A percentile compares a stretch with the other conserved stretches of the same genome.
phyloP scores from a whole-genome alignment of 345 rosid species.

The Theobroma cacao region DNA sequence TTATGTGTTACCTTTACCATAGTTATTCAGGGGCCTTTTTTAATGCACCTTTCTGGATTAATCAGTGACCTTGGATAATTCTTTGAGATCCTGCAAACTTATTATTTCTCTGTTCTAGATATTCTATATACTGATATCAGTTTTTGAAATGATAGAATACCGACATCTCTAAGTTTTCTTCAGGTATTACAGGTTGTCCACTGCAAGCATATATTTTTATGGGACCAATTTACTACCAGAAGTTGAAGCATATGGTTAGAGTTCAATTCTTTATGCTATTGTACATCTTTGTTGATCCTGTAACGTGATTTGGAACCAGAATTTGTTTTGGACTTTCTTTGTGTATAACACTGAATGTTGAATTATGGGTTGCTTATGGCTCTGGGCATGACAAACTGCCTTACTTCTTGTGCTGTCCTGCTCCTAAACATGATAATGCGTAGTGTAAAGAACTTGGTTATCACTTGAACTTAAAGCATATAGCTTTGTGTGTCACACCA shows the following conservation, averaged over 20 bases:
- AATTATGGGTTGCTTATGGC: neutral
- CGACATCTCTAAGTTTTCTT: conserved; percentile 27
- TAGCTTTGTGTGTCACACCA: neutral
- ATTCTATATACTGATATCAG: neutral
- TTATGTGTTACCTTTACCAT: neutral
- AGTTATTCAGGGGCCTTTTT: neutral
- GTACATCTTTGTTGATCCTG: neutral
- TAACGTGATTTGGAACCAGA: neutral
- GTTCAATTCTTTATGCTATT: conserved; percentile 13
- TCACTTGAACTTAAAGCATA: neutral
- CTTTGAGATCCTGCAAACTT: conserved; percentile 2
- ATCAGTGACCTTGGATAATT: neutral
- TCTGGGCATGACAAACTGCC: neutral
- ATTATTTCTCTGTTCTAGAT: neutral
- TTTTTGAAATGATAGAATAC: neutral
- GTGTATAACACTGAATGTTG: neutral
- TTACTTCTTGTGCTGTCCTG: neutral
- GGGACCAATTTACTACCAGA: conserved; percentile 99
- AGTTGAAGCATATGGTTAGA: conserved; percentile 91
- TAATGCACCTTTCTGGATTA: neutral
- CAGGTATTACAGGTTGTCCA: conserved; percentile 90
- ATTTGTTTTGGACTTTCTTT: neutral
- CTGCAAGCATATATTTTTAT: conserved; percentile 87
- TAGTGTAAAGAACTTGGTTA: neutral
- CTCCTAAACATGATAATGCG: too few species aligned